Evolutionary conservation across 176 grass and related monocot species (phyloP), one percentile per base, ranked within the genome.

Genomic region (Chloris gayana): DNA sequence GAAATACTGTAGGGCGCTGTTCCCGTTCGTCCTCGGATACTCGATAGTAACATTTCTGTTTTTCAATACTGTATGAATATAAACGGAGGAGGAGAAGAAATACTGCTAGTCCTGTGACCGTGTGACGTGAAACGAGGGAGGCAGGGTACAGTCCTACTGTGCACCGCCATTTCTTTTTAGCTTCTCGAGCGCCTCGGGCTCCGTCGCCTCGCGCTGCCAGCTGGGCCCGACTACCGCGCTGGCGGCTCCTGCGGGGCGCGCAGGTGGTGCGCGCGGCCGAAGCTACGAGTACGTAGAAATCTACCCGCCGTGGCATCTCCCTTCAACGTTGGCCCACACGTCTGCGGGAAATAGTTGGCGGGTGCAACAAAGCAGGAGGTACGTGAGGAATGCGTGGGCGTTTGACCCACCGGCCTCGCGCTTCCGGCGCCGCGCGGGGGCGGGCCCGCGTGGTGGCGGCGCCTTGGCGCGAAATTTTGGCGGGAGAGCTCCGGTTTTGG

Each of bases 381-480:
- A 47, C 42, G 61, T 0, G 60, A 22, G 39, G 49, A 64, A 64
- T 72, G 76, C 60, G 74, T 10, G 54, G 31, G 1, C 12, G 67
- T 73, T 85, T 85, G 76, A 80, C 83, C 14, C 41, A 13, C 41
- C 9, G 10, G 41, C 9, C 11, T 44, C 41, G 41, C 41, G 3
- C n/a, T 7, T 18, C 75, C 53, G 74, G 45, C 75, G 29, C 29
- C 74, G 67, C 74, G 70, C 66, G 74, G 71, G 74, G n/a, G n/a
- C n/a, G n/a, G n/a, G n/a, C 22, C 61, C 35, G 0, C 35, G 8
- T 4, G 46, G 60, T 4, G 61, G 62, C 62, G 25, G 84, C 61
- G 63, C 60, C 51, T 27, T 87, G 85, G 85, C 85, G 85, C 79
- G 54, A 87, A 77, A 14, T 41, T 76, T 76, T 82, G 85, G 84